Evolutionary conservation across 2,329 filamentous ascomycete species (phyloP).

Genomic region (Helotiales sp.): DNA sequence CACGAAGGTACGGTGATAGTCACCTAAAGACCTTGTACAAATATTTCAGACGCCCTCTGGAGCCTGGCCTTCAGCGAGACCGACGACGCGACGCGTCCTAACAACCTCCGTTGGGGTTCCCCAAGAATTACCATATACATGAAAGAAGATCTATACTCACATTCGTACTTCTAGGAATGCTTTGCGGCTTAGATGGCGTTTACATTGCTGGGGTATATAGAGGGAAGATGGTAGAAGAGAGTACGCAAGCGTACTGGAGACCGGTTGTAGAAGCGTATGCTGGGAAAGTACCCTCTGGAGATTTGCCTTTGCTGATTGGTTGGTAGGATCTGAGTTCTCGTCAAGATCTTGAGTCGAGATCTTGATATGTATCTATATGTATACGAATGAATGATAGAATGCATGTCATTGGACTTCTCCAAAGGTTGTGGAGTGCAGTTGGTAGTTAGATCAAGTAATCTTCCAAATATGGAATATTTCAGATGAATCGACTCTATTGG

Average conservation of each 20-base stretch:
- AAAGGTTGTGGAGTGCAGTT: neutral
- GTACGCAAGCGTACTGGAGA: constrained; percentile 1
- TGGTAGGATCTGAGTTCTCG: constrained; percentile 1
- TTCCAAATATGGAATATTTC: neutral
- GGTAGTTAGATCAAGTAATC: neutral
- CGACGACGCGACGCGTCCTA: constrained; percentile 16
- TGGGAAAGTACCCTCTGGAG: neutral
- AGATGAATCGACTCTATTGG: neutral
- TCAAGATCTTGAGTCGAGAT: neutral
- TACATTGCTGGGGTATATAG: constrained; percentile 10
- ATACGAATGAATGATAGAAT: neutral
- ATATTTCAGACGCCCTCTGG: constrained; percentile 4
- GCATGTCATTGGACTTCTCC: neutral
- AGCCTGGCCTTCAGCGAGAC: constrained; percentile 14
- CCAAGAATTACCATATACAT: neutral
- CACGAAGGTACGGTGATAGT: constrained; percentile 56
- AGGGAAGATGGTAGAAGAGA: constrained; percentile 6
- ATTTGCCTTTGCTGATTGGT: neutral
- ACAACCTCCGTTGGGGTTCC: too few relatives aligned
- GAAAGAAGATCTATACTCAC: constrained; percentile 1
- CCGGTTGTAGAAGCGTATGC: constrained; percentile 13
- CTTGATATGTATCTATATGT: too few relatives aligned
- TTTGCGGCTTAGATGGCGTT: constrained; percentile 15
- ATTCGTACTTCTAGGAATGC: constrained; percentile 4
- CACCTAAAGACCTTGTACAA: neutral